Percentiles rank a stretch among this genome's conserved stretches.
Conservation (phyloP, 495 filamentous ascomycete genomes). For the Ascobolus immersus region DNA sequence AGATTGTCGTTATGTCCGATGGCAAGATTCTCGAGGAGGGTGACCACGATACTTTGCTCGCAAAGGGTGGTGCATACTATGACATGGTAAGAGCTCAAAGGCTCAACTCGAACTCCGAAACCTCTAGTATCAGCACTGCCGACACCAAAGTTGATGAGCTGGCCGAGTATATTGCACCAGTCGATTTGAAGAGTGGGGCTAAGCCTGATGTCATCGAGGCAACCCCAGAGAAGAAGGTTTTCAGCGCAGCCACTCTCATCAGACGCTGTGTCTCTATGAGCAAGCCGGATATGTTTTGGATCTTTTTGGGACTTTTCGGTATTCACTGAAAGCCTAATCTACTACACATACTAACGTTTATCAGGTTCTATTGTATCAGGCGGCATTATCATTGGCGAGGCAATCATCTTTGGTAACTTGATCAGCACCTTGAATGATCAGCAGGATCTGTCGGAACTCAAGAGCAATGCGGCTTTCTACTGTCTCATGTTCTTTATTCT, state of each 20-base stretch:
- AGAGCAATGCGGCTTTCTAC: constrained; percentile 21
- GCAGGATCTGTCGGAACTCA: constrained; percentile 6
- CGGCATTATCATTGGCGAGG: constrained; percentile 22
- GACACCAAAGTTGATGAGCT: constrained; percentile 6
- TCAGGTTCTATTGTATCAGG: constrained; percentile 20
- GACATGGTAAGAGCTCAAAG: constrained; percentile 18
- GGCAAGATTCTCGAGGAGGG: constrained; percentile 27
- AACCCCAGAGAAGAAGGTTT: not conserved
- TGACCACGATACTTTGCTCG: constrained; percentile 21
- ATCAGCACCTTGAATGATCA: constrained; percentile 18
- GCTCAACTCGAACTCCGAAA: constrained; percentile 1
- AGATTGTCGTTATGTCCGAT: constrained; percentile 26
- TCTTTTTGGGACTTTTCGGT: constrained; percentile 10
- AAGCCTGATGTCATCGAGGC: not conserved
- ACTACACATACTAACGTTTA: not conserved
- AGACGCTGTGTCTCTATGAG: constrained; percentile 5
- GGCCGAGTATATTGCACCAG: not conserved
- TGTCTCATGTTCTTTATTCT: constrained; percentile 30
- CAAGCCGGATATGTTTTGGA: constrained; percentile 9
- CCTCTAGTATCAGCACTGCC: constrained; percentile 11
- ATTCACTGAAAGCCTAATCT: no score
- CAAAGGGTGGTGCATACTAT: constrained; percentile 22
- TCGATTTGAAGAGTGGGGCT: not conserved
- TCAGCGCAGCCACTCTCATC: not conserved
- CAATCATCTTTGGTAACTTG: constrained; percentile 27